phyloP scores from a whole-genome alignment of 2,329 filamentous ascomycete species.

The Fusarium cicatricum region DNA sequence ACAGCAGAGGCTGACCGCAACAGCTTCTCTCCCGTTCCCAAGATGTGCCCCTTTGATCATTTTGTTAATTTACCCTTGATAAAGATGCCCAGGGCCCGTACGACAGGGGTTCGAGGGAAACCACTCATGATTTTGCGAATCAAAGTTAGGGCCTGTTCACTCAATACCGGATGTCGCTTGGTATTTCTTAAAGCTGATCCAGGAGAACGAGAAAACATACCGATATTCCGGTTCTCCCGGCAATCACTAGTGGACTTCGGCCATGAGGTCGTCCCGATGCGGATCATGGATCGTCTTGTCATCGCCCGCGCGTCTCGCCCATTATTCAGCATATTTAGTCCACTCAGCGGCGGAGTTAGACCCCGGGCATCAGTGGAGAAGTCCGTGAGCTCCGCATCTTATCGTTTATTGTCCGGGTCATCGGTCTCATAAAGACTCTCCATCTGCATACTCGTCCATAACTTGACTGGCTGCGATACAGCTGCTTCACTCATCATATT shows the following conservation, averaged over 20 bases:
- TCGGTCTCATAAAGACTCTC: conserved; percentile 10
- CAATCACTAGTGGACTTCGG: conserved; percentile 17
- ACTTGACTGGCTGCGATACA: background rate
- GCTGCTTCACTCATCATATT: background rate
- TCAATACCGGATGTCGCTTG: conserved; percentile 1
- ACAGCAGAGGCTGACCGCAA: no score
- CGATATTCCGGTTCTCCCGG: no score
- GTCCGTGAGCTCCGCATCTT: conserved; percentile 27
- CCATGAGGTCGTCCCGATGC: background rate
- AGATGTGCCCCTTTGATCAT: no score
- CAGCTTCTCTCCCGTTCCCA: no score
- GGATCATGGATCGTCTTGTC: background rate
- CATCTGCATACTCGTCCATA: background rate
- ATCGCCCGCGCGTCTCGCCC: background rate
- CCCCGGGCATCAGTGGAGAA: conserved; percentile 1
- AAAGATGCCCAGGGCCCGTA: no score
- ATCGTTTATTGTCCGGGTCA: conserved; percentile 2
- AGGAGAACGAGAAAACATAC: no score
- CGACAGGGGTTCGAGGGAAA: background rate
- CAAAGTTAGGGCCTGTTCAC: no score
- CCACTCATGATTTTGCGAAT: background rate
- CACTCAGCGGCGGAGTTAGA: conserved; percentile 3
- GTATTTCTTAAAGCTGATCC: background rate
- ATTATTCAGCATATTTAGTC: conserved; percentile 30
- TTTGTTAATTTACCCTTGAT: no score